Base-by-base conservation (phyloP, 1,284 basidiomycete genomes). In the Cystobasidium slooffiae region DNA sequence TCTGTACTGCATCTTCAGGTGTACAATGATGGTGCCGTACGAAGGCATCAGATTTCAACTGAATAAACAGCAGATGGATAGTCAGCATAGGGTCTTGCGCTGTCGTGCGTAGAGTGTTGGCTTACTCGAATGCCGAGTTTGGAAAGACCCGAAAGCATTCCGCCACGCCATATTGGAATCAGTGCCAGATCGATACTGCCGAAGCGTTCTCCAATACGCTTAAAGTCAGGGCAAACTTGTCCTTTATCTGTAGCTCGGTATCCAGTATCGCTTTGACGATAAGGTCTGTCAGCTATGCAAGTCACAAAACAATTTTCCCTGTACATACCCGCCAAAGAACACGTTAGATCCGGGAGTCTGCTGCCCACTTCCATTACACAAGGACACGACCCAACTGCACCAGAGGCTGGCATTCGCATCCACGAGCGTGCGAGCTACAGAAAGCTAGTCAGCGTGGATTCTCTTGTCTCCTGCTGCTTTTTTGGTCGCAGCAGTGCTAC, bases 151-250 rank as follows among this genome's bases (percentile, higher is more conserved):
- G 77, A 76, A 0, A 81, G 70, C 20, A 75, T 75, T 0, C 79
- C 80, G 8, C 80, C 80, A 14, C 80, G 75, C 80, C 80, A 81
- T 31, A 81, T 80, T 18, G 80, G 80, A 6, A 81, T 76, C 47
- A 79, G 78, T 5, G 79, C 75, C 10, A 80, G 61, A 70, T 81
- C 80, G 55, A 81, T 78, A 1, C 79, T 79, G 0, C 79, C 79
- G 37, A 69, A 79, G 67, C 75, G 76, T 22, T 75, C 37, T 3
- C 80, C 79, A 22, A 81, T 76, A 61, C 79, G 79, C 65, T 44
- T 65, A 31, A 81, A 81, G 3, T 75, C 80, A 2, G 80, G 80
- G 55, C 80, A 81, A 12, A 78, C 78, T 7, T 75, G 75, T 10
- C 76, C 56, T 1, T 72, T 68, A n/a, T 68, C 59, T 39, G 74